These are phyloP conservation scores for Fomitopsis betulina DNA, from an alignment of 1,284 basidiomycete genomes.

Conservation along the genomic window DNA sequence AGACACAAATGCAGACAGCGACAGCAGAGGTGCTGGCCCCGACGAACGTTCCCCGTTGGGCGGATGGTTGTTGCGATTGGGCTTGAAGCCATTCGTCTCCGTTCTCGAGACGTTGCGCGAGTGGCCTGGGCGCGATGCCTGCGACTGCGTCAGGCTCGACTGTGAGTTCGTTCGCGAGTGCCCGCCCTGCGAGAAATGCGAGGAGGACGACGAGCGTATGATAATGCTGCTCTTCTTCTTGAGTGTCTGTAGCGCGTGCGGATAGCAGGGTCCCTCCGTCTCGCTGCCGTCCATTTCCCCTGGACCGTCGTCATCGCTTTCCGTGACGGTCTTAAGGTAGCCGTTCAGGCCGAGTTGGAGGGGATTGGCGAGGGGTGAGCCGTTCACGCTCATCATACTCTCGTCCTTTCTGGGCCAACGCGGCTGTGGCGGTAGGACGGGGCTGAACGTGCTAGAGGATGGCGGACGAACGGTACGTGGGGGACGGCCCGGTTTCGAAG, in stretches of 20 bases:
- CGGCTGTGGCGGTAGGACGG: slow-evolving; percentile 61
- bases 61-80: slow-evolving; percentile 14
- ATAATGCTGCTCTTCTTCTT: slow-evolving; percentile 59
- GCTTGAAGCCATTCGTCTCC: slow-evolving; percentile 10
- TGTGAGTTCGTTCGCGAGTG: slow-evolving; percentile 50
- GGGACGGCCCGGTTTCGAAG: slow-evolving; percentile 31
- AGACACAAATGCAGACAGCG: slow-evolving; percentile 39
- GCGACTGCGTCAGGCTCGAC: slow-evolving; percentile 31
- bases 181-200: slow-evolving; percentile 29
- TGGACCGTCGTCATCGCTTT: slow-evolving; percentile 15
- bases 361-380: slow-evolving; percentile 72
- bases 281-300: slow-evolving; percentile 13
- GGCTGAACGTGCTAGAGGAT: slow-evolving; percentile 69
- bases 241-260: slow-evolving; percentile 24
- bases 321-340: slow-evolving; percentile 28
- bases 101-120: slow-evolving; percentile 38
- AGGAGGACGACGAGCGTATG: slow-evolving; percentile 55
- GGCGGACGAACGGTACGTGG: slow-evolving; percentile 42
- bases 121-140: slow-evolving; percentile 34
- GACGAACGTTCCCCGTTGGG: slow-evolving; percentile 19
- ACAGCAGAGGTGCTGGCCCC: slow-evolving; percentile 8
- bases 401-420: slow-evolving; percentile 61
- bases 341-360: slow-evolving; percentile 50
- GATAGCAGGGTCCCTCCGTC: slow-evolving; percentile 8
- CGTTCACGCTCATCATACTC: slow-evolving; percentile 70